Base-by-base conservation (phyloP, 768 basidiomycete genomes). In the Rhodotorula toruloides region DNA sequence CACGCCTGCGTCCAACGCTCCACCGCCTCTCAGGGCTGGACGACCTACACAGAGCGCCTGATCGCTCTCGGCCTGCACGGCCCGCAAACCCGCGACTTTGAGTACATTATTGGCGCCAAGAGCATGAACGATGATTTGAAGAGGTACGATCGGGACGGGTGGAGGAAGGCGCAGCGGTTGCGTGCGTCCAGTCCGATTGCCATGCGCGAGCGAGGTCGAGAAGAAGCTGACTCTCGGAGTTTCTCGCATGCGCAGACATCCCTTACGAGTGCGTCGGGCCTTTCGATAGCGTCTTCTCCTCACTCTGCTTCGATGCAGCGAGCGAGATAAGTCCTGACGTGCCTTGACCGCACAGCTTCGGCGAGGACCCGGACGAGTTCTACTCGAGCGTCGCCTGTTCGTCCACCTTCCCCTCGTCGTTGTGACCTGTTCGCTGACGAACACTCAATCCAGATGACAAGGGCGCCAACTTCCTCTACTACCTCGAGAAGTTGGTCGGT, bases 21-120 rank as follows among this genome's bases (percentile, higher is more conserved):
- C 49, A 44, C 22, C n/a, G 43, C 44, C 2, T 34, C 34, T 4
- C 39, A 48, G 40, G 78, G 91, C 34, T 93, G 89, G 87, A 96
- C 93, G 39, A 92, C 89, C 0, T 97, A 92, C 75, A 86, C 89
- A 37, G 93, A 98, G 76, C 85, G 91, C 22, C 78, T 94, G 13
- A 79, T 94, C 50, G 84, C 84, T 54, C 82, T 86, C 68, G 78
- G 81, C 50, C 79, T 91, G 6, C 84, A 90, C 75, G 83, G 87
- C 0, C 84, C 88, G 25, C 85, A 85, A 4, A 84, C 86, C 55
- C 85, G 91, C 48, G 90, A 85, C 25, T 88, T 97, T 74, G 84
- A 85, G 13, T 94, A 82, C 77, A 79, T 90, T 65, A 86, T 88
- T 63, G 91, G 91, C 5, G 80, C 81, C 27, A 89, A 88, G 66